Evolutionary conservation across 2,329 filamentous ascomycete genomes (phyloP), one percentile per base, ranked within the genome.

Genomic region (Keithomyces neogunnii): DNA sequence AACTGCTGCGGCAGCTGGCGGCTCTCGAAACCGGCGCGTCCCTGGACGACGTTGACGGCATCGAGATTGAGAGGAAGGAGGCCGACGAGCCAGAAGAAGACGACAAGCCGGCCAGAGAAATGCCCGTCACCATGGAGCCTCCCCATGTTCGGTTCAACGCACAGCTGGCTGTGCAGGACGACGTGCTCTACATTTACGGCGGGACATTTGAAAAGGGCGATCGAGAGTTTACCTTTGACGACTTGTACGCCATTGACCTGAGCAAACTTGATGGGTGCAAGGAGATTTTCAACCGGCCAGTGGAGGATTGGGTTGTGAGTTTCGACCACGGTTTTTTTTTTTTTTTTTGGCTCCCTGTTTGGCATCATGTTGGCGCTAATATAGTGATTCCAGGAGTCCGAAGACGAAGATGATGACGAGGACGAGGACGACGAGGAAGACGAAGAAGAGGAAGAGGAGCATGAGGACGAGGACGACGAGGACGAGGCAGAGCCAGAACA

Each of bases 181-280:
- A 99, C 65, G 83, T 88, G 7, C 76, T 97, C 1, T 99, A 92
- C 69, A 89, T 97, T 50, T 97, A 95, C 62, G 91, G 93, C 32
- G 93, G 93, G 19, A 99, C 92, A 0, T 96, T 87, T 61, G 93
- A 99, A 65, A 93, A 95, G 65, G 92, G 89, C 19, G 93, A 99
- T 62, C 81, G 89, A 28, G 93, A 99, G 67, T 96, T 88, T 62
- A 97, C 91, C 0, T 96, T 97, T 67, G 91, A 96, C 60, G 93
- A 99, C 62, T 76, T 99, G 68, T 95, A 95, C 69, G 85, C 89
- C 2, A 84, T 97, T 53, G 90, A 99, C 62, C 75, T 99, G n/a
- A 91, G 86, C 53, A 96, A 96, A 68, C 77, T 99, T 54, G 90
- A 97, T 59, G 93, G 93, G 3, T 92, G 93, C 57, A 92, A 90